Conservation (phyloP, 805 yeast species). For the Clavispora phyllophila region DNA sequence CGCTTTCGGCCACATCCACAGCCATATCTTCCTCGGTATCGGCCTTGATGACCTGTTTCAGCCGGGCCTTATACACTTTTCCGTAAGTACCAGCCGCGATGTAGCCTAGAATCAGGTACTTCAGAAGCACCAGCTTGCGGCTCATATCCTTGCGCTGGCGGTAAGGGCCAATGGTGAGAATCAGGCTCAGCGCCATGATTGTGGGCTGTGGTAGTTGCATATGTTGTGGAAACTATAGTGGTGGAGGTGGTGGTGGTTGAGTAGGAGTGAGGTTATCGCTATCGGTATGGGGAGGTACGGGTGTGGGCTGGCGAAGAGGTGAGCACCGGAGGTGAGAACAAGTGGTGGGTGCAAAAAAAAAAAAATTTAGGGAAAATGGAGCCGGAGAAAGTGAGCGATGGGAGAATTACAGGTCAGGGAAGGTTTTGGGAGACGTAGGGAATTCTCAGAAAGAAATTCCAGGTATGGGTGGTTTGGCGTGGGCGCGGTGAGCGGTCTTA, state of each 20-base stretch:
- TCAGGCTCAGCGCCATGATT: conserved; percentile 36
- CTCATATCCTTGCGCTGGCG: conserved; percentile 53
- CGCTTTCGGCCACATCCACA: conserved; percentile 4
- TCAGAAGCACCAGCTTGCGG: conserved; percentile 71
- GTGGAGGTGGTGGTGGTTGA: neutral
- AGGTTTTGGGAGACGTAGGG: too few species aligned
- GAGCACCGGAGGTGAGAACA: too few species aligned
- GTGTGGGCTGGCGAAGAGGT: too few species aligned
- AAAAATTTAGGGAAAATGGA: too few species aligned
- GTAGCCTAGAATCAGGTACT: conserved; percentile 86
- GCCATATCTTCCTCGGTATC: conserved; percentile 12
- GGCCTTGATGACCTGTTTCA: conserved; percentile 19
- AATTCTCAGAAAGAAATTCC: too few species aligned
- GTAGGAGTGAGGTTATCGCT: neutral
- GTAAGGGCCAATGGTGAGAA: conserved; percentile 39
- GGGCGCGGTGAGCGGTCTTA: too few species aligned
- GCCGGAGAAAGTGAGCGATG: too few species aligned
- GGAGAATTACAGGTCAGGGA: too few species aligned
- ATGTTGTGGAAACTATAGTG: neutral
- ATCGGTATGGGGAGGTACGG: neutral
- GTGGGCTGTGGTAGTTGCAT: conserved; percentile 15
- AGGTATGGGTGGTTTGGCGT: too few species aligned
- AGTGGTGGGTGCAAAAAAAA: too few species aligned
- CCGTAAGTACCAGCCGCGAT: conserved; percentile 99
- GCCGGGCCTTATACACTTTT: conserved; percentile 82